Base-by-base conservation (phyloP, 176 grass and related monocot species). In the Areca catechu region DNA sequence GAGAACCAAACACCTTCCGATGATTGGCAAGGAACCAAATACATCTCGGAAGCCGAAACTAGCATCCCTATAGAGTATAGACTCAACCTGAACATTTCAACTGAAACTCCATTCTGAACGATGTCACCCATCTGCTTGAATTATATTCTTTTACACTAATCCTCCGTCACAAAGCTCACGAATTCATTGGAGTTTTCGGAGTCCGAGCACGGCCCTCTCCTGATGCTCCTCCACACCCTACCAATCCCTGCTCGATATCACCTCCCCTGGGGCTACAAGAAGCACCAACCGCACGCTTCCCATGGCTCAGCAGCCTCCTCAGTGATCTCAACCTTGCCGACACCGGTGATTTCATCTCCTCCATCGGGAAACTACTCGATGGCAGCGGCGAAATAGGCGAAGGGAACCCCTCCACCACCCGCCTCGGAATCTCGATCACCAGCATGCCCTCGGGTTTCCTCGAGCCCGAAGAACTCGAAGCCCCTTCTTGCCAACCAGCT, bases 401-500 rank as follows among this genome's bases (percentile, higher is more conserved):
- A 4, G n/a, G n/a, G 9, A 30, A 5, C 6, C 24, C 24, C 5
- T 67, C 64, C 50, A 37, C 7, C 24, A 16, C 50, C 17, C 51
- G 52, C 9, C 64, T 54, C 9, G 64, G 64, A 27, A 67, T 54
- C 64, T 67, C 64, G n/a, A 67, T 67, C 50, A 19, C 64, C 50
- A 67, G 50, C 16, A 3, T 29, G 16, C 59, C 20, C 22, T 24
- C 55, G 3, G 55, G 55, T 21, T 57, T 57, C 20, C 19, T 23
- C 55, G 55, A 57, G 4, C 55, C 18, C 3, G 59, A 7, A 20
- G 59, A 27, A 15, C 50, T 67, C 9, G 61, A 63, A 16, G 61
- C 19, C 20, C 61, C 61, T 50, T 50, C 61, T 15, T 63, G 20
- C 7, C 20, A 48, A 15, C 55, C 9, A 43, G 9, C 55, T 57